Base-by-base conservation (phyloP, 371 early-diverging fungal species). In the Mucor racemosus region DNA sequence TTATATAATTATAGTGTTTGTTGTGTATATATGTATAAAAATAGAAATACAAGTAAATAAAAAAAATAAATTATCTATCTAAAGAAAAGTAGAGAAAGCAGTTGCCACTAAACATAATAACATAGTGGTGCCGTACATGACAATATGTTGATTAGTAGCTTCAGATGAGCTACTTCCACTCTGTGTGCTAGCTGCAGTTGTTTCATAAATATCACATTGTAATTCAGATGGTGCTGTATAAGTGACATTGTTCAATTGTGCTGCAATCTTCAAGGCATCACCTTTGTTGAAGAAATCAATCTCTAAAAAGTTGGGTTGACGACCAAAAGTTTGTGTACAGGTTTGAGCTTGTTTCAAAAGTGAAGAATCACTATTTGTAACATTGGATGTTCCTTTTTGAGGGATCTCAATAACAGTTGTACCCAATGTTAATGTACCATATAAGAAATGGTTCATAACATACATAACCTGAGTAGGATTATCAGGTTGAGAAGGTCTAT, bases 251-350 rank as follows among this genome's bases (percentile, higher is more conserved):
- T 94, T 94, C 21, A 91, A 59, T 39, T 76, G 59, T 4, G 91
- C 92, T 11, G 88, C 83, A 58, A 79, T 76, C 46, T 80, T 60
- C 59, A 88, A 66, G 7, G 87, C 53, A 6, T 71, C 71, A 9
- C 92, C 93, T 15, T 81, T 60, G 36, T 93, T 89, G 67, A 89
- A 93, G 73, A 88, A 93, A 76, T 93, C 94, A 5, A 93, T 87
- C 0, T 89, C 82, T 33, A 93, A 75, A 74, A 88, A 93, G 73
- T 85, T 92, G 50, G 92, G 90, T 62, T 79, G 76, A 50, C 78
- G 75, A 14, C 76, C 80, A 68, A 88, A 88, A 4, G 79, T 78
- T 5, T 68, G 26, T 21, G 62, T 67, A 55, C 88, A 88, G 8
- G 60, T 69, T 40, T 82, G 66, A 56, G 83, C 82, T 54, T 88